These are phyloP conservation scores for Mimosa bimucronata DNA, from an alignment of 306 rosid genomes.

Conservation along the genomic window DNA sequence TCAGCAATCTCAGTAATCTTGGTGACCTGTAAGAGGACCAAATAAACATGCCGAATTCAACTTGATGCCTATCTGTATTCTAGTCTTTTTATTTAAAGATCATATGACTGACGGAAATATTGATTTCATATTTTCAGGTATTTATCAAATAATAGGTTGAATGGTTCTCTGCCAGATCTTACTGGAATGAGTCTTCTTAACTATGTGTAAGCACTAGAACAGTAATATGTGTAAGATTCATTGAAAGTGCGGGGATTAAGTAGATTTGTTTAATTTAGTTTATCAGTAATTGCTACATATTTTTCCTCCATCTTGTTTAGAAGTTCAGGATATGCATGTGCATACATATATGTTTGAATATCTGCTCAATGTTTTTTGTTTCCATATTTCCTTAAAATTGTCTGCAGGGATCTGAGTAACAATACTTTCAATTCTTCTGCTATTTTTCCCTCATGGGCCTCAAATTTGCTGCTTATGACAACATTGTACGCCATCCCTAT, in stretches of 20 bases:
- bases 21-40: conserved; percentile 59
- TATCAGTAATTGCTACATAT: conserved; percentile 1
- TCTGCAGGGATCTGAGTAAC: conserved; percentile 61
- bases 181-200: conserved; percentile 51
- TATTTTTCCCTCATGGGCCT: conserved; percentile 64
- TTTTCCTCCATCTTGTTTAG: conserved; percentile 1
- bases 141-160: conserved; percentile 60
- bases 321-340: conserved; percentile 6
- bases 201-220: conserved; percentile 54
- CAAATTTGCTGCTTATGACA: conserved; percentile 43
- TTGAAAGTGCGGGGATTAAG: neutral
- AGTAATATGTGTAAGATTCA: neutral
- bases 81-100: neutral
- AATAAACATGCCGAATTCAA: conserved; percentile 15
- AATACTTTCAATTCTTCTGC: conserved; percentile 48
- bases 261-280: neutral
- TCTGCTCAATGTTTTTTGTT: conserved; percentile 9
- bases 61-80: conserved; percentile 29
- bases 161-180: conserved; percentile 58
- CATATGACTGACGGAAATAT: conserved; percentile 13
- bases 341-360: conserved; percentile 7
- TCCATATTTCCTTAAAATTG: conserved; percentile 23
- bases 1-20: conserved; percentile 45
- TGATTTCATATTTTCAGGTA: conserved; percentile 47
- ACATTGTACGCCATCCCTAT: conserved; percentile 56